phyloP scores from a whole-genome alignment of 2,329 filamentous ascomycete genomes.

The Trichoderma gracile region DNA sequence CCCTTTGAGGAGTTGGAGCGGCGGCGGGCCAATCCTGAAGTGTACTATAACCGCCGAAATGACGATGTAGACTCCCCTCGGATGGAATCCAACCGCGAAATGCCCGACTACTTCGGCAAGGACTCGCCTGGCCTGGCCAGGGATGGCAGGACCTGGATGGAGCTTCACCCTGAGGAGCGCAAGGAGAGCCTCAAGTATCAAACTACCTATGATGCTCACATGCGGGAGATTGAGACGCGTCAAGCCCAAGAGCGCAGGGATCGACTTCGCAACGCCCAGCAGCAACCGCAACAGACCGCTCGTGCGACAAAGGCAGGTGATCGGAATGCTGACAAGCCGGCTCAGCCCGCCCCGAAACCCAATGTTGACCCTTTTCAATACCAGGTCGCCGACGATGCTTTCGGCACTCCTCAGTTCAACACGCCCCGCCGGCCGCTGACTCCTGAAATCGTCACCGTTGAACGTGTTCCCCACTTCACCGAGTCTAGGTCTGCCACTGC shows the following conservation, averaged over 20 bases:
- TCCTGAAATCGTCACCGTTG: conserved; percentile 54
- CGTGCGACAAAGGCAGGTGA: conserved; percentile 35
- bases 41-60: conserved; percentile 10
- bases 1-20: conserved; percentile 23
- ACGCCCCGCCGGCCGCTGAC: conserved; percentile 44
- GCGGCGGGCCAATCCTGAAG: conserved; percentile 9
- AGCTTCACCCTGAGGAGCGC: conserved; percentile 36
- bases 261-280: conserved; percentile 31
- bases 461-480: conserved; percentile 55
- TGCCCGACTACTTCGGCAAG: conserved; percentile 14
- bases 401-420: conserved; percentile 46
- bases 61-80: conserved; percentile 12
- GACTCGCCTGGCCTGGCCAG: conserved; percentile 23
- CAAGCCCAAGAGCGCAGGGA: conserved; percentile 13
- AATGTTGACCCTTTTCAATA: conserved; percentile 57
- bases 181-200: conserved; percentile 32
- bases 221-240: background rate
- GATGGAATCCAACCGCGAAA: background rate
- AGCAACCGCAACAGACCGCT: conserved; percentile 14
- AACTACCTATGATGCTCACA: conserved; percentile 32
- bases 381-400: conserved; percentile 56
- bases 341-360: conserved; percentile 33
- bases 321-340: conserved; percentile 29
- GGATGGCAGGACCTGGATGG: conserved; percentile 35
- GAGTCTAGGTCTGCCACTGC: conserved; percentile 28